These are phyloP conservation scores for Fusarium nisikadoi DNA, from an alignment of 2,329 filamentous ascomycete species.

Conservation along the genomic window DNA sequence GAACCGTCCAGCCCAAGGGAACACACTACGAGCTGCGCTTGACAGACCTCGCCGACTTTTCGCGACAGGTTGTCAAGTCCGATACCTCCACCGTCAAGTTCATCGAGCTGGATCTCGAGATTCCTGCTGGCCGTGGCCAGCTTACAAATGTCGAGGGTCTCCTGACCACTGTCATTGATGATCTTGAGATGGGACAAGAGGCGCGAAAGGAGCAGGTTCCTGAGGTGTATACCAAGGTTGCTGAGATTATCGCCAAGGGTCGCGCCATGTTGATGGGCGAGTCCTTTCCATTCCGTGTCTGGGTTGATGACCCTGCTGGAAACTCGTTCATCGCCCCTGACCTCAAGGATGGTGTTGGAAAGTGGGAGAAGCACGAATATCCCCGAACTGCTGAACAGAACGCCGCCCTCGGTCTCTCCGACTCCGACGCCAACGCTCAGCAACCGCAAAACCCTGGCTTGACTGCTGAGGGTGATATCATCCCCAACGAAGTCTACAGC, in stretches of 20 bases:
- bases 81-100: slow-evolving; percentile 88
- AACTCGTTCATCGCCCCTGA: slow-evolving; percentile 97
- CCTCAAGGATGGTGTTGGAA: slow-evolving; percentile 80
- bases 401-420: slow-evolving; percentile 80
- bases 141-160: slow-evolving; percentile 95
- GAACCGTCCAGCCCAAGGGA: slow-evolving; percentile 90
- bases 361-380: slow-evolving; percentile 90
- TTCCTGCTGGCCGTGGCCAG: slow-evolving; percentile 89
- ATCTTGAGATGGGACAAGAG: slow-evolving; percentile 85
- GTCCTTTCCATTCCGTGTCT: slow-evolving; percentile 87
- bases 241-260: slow-evolving; percentile 78
- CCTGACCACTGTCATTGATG: slow-evolving; percentile 79
- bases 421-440: slow-evolving; percentile 67
- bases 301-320: slow-evolving; percentile 89
- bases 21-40: slow-evolving; percentile 85
- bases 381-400: slow-evolving; percentile 87
- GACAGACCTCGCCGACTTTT: slow-evolving; percentile 77
- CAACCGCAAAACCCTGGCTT: slow-evolving; percentile 63
- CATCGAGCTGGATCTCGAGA: slow-evolving; percentile 92
- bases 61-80: slow-evolving; percentile 90
- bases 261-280: slow-evolving; percentile 81
- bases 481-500: slow-evolving; percentile 91
- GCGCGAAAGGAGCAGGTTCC: slow-evolving; percentile 80
- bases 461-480: slow-evolving; percentile 76
- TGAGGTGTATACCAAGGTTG: slow-evolving; percentile 82